phyloP scores from a whole-genome alignment of 176 grass and related monocot genomes.

The Thinopyrum elongatum region DNA sequence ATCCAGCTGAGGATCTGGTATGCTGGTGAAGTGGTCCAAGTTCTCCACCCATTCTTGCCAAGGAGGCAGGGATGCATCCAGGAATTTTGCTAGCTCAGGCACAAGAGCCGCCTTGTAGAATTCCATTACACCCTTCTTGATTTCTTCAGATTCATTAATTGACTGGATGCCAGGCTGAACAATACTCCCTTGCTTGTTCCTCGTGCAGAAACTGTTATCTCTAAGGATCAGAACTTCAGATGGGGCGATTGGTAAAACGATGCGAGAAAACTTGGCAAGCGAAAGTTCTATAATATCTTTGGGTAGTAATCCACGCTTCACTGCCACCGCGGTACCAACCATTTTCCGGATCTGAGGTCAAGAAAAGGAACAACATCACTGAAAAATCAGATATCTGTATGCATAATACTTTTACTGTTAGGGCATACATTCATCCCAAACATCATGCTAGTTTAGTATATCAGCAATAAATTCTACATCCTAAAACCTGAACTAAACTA shows the following conservation, averaged over 20 bases:
- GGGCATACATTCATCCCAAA: not conserved
- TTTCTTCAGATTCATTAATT: constrained; percentile 54
- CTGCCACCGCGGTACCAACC: constrained; percentile 83
- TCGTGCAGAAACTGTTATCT: constrained; percentile 51
- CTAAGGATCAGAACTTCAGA: constrained; percentile 84
- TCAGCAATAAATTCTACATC: not conserved
- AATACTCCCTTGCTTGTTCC: constrained; percentile 48
- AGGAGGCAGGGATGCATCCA: constrained; percentile 54
- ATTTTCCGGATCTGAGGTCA: constrained; percentile 82
- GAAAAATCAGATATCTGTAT: not conserved
- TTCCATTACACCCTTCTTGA: constrained; percentile 40
- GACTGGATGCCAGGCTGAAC: constrained; percentile 66
- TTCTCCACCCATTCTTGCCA: constrained; percentile 96
- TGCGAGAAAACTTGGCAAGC: constrained; percentile 83
- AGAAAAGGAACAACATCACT: constrained; percentile 16
- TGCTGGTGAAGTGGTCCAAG: constrained; percentile 53
- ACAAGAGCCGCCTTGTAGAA: constrained; percentile 72
- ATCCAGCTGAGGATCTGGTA: constrained; percentile 65
- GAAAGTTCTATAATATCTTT: constrained; percentile 78
- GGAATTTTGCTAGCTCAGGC: constrained; percentile 66
- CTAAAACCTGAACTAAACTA: not conserved
- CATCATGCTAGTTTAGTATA: not conserved
- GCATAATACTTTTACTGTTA: constrained; percentile 12
- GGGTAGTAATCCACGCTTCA: constrained; percentile 74
- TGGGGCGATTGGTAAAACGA: constrained; percentile 83